phyloP scores from a whole-genome alignment of 768 basidiomycete species.

The Phylloporus scabripes region DNA sequence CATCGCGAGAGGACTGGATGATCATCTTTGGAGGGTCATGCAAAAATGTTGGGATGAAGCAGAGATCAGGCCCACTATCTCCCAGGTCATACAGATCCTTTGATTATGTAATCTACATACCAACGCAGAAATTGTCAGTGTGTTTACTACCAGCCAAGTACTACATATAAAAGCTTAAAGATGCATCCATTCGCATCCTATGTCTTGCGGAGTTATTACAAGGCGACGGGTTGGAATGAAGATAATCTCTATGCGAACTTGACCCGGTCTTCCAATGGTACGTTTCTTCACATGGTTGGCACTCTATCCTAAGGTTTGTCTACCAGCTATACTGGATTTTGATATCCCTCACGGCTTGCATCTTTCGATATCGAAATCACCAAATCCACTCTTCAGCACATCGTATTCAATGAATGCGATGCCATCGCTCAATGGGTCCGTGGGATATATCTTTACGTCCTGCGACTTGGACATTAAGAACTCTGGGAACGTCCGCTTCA shows the following conservation, averaged over 20 bases:
- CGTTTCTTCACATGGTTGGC: conserved; percentile 14
- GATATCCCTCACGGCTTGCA: conserved; percentile 75
- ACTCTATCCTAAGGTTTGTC: conserved; percentile 4
- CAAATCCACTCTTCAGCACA: conserved; percentile 83
- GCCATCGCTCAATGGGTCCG: conserved; percentile 86
- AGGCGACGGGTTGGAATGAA: conserved; percentile 94
- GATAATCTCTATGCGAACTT: conserved; percentile 90
- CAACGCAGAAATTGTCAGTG: not conserved
- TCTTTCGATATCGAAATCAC: conserved; percentile 80
- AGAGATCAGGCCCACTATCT: conserved; percentile 37
- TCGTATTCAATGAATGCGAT: conserved; percentile 91
- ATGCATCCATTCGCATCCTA: conserved; percentile 90
- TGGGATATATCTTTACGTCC: conserved; percentile 91
- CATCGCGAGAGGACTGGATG: conserved; percentile 39
- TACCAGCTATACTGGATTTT: conserved; percentile 85
- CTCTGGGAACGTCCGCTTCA: conserved; percentile 71
- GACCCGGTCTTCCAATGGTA: conserved; percentile 85
- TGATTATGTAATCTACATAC: conserved; percentile 19
- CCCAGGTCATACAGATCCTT: conserved; percentile 27
- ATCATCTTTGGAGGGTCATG: conserved; percentile 43
- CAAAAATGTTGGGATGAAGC: conserved; percentile 40
- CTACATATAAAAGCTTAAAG: not conserved
- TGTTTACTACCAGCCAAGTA: not conserved
- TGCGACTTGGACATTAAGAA: conserved; percentile 70
- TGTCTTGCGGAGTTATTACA: conserved; percentile 85